Conservation (phyloP, 805 yeast genomes). For the Pichia occidentalis region DNA sequence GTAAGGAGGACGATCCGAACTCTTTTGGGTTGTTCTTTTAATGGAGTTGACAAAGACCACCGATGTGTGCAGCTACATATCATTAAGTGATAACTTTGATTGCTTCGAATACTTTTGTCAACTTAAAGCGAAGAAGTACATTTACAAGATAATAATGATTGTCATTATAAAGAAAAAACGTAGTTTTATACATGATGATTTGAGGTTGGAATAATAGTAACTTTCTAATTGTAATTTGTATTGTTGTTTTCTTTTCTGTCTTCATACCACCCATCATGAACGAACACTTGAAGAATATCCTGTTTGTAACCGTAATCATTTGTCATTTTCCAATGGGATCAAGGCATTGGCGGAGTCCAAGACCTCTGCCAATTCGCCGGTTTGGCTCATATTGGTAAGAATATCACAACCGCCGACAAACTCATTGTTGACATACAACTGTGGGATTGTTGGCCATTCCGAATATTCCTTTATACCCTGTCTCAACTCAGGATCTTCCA, state of each 20-base stretch:
- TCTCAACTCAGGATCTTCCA: constrained; percentile 91
- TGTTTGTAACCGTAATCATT: too few species aligned
- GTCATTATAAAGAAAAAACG: neutral
- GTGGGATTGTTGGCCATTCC: constrained; percentile 99
- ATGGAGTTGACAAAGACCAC: constrained; percentile 10
- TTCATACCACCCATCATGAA: too few species aligned
- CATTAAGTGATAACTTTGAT: too few species aligned
- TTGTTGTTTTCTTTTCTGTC: too few species aligned
- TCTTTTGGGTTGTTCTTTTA: constrained; percentile 2
- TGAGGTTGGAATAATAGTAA: neutral
- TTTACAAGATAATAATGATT: neutral
- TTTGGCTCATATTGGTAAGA: constrained; percentile 80
- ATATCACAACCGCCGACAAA: constrained; percentile 98
- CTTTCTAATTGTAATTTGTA: too few species aligned
- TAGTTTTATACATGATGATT: neutral
- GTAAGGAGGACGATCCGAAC: neutral
- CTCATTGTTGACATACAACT: constrained; percentile 82
- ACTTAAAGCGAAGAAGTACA: constrained; percentile 12
- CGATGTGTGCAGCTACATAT: too few species aligned
- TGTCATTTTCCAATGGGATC: constrained; percentile 63
- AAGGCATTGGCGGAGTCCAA: constrained; percentile 74
- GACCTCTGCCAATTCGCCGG: constrained; percentile 84
- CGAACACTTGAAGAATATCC: too few species aligned
- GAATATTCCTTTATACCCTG: constrained; percentile 93
- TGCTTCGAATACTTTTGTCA: neutral